Evolutionary conservation across 2,329 filamentous ascomycete genomes (phyloP), one percentile per base, ranked within the genome.

Genomic region (Verticillium alfalfae): DNA sequence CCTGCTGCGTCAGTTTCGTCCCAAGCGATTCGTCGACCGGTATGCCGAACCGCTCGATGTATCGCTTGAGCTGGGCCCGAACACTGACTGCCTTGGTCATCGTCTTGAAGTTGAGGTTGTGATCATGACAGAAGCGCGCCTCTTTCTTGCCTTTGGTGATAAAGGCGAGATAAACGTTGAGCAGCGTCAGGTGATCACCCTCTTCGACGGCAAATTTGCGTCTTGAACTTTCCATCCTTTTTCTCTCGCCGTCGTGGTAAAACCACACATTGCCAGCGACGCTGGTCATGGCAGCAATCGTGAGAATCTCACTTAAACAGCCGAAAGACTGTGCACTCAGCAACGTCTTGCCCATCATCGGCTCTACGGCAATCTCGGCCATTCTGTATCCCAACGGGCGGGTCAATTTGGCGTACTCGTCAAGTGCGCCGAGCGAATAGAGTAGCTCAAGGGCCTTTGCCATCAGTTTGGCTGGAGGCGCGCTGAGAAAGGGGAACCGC

Each of bases 161-260:
- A 70, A 98, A 98, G 0, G 92, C 86, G 70, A 93, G 89, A 71
- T 95, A 98, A n/a, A 93, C 90, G 69, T 99, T 98, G 49, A 97
- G 83, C 12, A 97, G 84, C 1, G 93, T 97, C 31, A 98, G 77
- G 69, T 98, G 94, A 69, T 99, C 95, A 1, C 95, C 95, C 78
- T 98, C 93, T 64, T 96, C 92, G 7, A 89, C 93, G 0, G 94
- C 92, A 70, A 98, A 98, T 69, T 90, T 91, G 57, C 91, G 84
- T 56, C 91, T 83, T 34, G 88, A 86, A 22, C 83, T 87, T 70
- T 97, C 92, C 72, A 90, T 85, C 58, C 82, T 80, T 69, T 90
- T 93, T 69, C 89, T 90, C 66, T 91, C 89, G 41, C 86, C 90
- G 31, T 93, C 89, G 67, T 92, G 88, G 37, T 89, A 84, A 64